Percentiles rank a stretch among this genome's conserved stretches.
Evolutionary conservation across 768 basidiomycete genomes (phyloP).

Genomic region (Amanita rubescens): DNA sequence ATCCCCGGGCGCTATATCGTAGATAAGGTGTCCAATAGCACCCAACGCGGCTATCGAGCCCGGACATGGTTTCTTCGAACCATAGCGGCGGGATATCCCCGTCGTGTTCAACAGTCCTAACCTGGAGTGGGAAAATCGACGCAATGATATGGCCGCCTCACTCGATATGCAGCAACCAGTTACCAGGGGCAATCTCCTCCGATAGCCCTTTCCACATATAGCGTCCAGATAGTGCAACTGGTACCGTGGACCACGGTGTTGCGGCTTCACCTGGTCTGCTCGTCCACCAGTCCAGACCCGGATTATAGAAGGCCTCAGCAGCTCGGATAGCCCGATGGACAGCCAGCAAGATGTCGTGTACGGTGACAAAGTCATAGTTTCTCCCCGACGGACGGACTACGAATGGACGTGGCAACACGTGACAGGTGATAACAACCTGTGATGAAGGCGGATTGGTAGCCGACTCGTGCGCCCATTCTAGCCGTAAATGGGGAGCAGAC

Average conservation of each 20-base stretch:
- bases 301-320: no score
- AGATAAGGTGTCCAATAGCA: not conserved
- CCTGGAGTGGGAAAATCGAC: not conserved
- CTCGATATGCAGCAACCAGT: constrained; percentile 6
- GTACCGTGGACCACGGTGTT: not conserved
- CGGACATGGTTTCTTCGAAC: not conserved
- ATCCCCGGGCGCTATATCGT: not conserved
- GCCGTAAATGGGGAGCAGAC: not conserved
- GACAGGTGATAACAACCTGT: not conserved
- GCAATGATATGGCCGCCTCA: not conserved
- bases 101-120: not conserved
- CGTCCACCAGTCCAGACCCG: not conserved
- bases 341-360: not conserved
- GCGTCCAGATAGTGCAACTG: not conserved
- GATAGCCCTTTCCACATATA: constrained; percentile 2
- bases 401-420: not conserved
- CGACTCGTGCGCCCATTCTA: constrained; percentile 1
- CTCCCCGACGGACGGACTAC: not conserved
- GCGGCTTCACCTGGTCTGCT: not conserved
- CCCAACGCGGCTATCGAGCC: not conserved
- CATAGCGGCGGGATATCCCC: not conserved
- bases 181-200: not conserved
- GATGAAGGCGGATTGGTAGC: not conserved
- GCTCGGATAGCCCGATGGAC: not conserved
- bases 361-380: not conserved